Conservation (phyloP, 2,329 filamentous ascomycete genomes). For the Neopestalotiopsis sp. region DNA sequence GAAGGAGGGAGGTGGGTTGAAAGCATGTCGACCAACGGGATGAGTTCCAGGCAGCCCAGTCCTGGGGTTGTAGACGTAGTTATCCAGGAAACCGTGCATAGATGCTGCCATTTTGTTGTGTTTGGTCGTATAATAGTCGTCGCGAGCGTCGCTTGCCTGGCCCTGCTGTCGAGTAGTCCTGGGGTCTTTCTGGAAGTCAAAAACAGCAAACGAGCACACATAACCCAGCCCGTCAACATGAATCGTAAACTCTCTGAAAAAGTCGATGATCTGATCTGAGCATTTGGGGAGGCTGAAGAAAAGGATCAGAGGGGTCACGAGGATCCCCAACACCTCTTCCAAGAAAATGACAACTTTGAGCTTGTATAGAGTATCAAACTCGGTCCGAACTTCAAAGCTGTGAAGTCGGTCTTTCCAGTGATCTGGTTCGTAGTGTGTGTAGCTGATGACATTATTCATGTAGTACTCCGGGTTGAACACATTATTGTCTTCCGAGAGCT, state of each 20-base stretch:
- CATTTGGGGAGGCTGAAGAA: conserved; percentile 86
- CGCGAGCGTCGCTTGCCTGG: conserved; percentile 68
- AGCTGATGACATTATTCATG: conserved; percentile 85
- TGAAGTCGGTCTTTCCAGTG: conserved; percentile 92
- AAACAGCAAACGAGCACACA: conserved; percentile 96
- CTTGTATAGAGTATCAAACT: conserved; percentile 91
- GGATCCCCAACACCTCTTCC: conserved; percentile 89
- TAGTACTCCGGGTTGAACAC: conserved; percentile 94
- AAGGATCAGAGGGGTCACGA: conserved; percentile 88
- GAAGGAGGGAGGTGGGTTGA: conserved; percentile 78
- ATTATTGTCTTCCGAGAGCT: conserved; percentile 84
- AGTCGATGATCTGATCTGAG: conserved; percentile 93
- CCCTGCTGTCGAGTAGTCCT: conserved; percentile 46
- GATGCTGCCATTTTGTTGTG: conserved; percentile 99
- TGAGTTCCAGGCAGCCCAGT: conserved; percentile 67
- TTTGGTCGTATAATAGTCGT: conserved; percentile 93
- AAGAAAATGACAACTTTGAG: conserved; percentile 90
- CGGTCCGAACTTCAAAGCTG: conserved; percentile 88
- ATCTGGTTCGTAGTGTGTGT: conserved; percentile 88
- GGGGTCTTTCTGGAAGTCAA: conserved; percentile 89
- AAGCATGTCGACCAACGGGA: conserved; percentile 58
- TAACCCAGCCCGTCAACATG: conserved; percentile 96
- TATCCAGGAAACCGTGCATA: conserved; percentile 92
- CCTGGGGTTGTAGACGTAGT: conserved; percentile 80
- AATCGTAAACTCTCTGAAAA: conserved; percentile 96